Conservation (phyloP, 805 yeast species). For the Kuraishia ogatae region DNA sequence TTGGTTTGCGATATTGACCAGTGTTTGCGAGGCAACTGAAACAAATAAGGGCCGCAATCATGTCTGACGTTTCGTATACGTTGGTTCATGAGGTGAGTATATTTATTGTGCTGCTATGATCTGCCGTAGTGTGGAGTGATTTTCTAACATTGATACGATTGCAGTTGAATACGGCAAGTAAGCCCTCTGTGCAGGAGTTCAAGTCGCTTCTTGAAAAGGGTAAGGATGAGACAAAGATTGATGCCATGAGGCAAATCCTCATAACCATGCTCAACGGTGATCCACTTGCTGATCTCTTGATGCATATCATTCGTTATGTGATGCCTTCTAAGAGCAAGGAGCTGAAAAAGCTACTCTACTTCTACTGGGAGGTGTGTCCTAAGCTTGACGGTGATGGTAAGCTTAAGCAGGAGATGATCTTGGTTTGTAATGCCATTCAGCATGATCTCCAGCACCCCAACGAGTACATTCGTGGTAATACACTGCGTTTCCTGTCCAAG, state of each 20-base stretch:
- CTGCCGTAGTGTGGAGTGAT: too few species aligned
- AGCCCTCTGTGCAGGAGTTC: slow-evolving; percentile 63
- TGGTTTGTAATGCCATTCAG: slow-evolving; percentile 96
- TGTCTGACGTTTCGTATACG: slow-evolving; percentile 49
- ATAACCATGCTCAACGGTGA: slow-evolving; percentile 88
- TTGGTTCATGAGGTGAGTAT: slow-evolving; percentile 55
- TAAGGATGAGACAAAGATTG: slow-evolving; percentile 78
- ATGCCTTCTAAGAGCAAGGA: slow-evolving; percentile 93
- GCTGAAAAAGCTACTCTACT: slow-evolving; percentile 84
- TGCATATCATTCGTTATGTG: slow-evolving; percentile 95
- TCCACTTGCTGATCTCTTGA: slow-evolving; percentile 82
- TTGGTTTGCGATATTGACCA: too few species aligned
- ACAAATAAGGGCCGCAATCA: background rate
- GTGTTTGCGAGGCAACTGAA: too few species aligned
- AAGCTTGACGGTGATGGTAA: slow-evolving; percentile 83
- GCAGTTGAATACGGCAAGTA: slow-evolving; percentile 51
- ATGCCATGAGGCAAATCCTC: slow-evolving; percentile 82
- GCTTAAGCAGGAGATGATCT: slow-evolving; percentile 96
- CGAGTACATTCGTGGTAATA: slow-evolving; percentile 93
- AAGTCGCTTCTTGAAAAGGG: slow-evolving; percentile 78
- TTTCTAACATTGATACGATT: background rate
- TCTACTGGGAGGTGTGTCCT: slow-evolving; percentile 97
- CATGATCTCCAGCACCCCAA: slow-evolving; percentile 97
- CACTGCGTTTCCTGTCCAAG: slow-evolving; percentile 84
- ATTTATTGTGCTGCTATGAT: too few species aligned